Evolutionary conservation across 177 flowering plant genomes (phyloP).

Genomic region (Telopea speciosissima): DNA sequence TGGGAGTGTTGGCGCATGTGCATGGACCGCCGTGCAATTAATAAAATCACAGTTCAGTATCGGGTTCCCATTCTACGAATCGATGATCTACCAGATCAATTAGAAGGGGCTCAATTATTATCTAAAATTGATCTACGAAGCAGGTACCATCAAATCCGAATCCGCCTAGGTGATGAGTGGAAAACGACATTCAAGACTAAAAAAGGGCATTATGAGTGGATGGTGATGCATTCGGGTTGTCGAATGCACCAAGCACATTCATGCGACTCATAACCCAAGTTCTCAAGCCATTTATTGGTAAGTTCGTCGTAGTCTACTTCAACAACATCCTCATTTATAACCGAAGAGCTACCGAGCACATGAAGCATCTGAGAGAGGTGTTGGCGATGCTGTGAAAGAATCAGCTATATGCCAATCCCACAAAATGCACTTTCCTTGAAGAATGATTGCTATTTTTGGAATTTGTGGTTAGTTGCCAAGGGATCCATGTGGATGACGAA

Average conservation of each 20-base stretch:
- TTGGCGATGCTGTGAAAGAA: neutral
- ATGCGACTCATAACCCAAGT: neutral
- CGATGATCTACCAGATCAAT: neutral
- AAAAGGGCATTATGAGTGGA: neutral
- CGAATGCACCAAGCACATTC: neutral
- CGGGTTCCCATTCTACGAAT: neutral
- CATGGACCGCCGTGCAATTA: neutral
- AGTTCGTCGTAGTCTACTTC: neutral
- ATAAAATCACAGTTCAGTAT: neutral
- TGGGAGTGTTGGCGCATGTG: neutral
- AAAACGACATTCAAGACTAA: neutral
- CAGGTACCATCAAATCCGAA: neutral
- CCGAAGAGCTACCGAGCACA: neutral
- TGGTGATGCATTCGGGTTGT: neutral
- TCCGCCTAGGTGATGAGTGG: neutral
- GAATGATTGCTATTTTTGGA: neutral
- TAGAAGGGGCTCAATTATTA: neutral
- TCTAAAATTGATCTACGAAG: neutral
- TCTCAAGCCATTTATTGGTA: neutral
- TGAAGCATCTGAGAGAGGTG: neutral
- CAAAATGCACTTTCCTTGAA: neutral
- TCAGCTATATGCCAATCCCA: neutral
- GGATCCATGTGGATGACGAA: slow-evolving; percentile 1
- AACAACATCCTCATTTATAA: neutral
- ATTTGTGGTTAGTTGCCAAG: neutral